phyloP scores from a whole-genome alignment of 495 filamentous ascomycete genomes.

The Penicillium subrubescens region DNA sequence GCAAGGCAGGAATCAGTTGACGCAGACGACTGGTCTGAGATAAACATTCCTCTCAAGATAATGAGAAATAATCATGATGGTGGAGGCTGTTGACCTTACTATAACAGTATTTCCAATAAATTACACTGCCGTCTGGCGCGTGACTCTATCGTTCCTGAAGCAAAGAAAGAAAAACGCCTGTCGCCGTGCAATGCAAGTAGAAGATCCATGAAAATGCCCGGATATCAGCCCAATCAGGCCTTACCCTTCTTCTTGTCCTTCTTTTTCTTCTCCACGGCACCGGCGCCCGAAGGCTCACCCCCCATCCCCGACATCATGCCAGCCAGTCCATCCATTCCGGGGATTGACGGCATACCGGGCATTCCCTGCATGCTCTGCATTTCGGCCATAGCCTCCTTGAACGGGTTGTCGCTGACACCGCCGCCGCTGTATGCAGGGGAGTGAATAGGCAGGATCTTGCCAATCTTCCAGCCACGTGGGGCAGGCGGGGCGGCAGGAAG shows the following conservation, averaged over 20 bases:
- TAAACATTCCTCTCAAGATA: no score
- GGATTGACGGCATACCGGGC: constrained; percentile 51
- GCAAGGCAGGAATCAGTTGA: no score
- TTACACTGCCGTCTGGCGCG: no score
- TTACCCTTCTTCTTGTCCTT: constrained; percentile 55
- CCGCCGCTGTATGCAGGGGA: constrained; percentile 88
- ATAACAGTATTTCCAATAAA: no score
- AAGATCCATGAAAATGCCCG: constrained; percentile 16
- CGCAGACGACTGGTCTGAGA: no score
- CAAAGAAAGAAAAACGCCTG: constrained; percentile 33
- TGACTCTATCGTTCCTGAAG: constrained; percentile 19
- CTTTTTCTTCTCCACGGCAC: constrained; percentile 45
- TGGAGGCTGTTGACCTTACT: no score
- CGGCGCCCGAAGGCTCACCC: constrained; percentile 38
- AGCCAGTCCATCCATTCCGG: constrained; percentile 47
- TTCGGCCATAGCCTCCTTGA: constrained; percentile 97
- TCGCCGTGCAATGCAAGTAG: constrained; percentile 42
- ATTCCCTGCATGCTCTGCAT: constrained; percentile 69
- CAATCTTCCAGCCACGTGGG: constrained; percentile 92
- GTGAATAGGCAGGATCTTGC: constrained; percentile 78
- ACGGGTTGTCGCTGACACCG: constrained; percentile 91
- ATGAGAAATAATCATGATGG: no score
- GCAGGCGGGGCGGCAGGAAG: constrained; percentile 70
- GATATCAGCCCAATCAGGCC: constrained; percentile 28
- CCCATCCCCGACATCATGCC: constrained; percentile 35